These are phyloP conservation scores for Candida multigemmis DNA, from an alignment of 805 yeast genomes.

Conservation along the genomic window DNA sequence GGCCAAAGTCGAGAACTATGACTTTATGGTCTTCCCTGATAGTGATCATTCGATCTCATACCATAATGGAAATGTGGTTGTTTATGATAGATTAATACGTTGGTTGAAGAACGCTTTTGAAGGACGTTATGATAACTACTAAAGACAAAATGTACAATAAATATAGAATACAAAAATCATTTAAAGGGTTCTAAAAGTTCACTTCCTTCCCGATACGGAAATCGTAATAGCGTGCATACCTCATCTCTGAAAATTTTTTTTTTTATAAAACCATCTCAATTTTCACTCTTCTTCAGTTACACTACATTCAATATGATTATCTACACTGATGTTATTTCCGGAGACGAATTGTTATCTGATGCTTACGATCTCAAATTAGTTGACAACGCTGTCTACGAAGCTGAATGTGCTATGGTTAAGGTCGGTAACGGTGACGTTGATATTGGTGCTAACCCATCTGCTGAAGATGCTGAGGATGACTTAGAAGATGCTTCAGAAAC, in stretches of 20 bases:
- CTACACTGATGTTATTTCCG: conserved; percentile 70
- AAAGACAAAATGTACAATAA: neutral
- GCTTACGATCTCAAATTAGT: conserved; percentile 89
- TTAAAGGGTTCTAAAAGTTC: conserved; percentile 1
- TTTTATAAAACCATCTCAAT: no score
- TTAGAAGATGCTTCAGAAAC: conserved; percentile 79
- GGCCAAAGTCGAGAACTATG: conserved; percentile 59
- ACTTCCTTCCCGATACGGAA: no score
- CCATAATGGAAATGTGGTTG: conserved; percentile 72
- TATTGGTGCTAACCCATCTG: conserved; percentile 99
- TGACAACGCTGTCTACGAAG: conserved; percentile 91
- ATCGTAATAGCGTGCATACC: no score
- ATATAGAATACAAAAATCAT: neutral
- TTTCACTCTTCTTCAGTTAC: no score
- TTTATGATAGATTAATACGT: conserved; percentile 57
- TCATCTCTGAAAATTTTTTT: no score
- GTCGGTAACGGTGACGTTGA: conserved; percentile 90
- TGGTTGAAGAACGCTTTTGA: conserved; percentile 62
- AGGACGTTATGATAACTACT: conserved; percentile 16
- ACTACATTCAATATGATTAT: conserved; percentile 24
- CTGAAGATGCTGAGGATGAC: conserved; percentile 85
- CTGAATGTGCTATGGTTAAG: conserved; percentile 87
- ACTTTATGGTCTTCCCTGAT: conserved; percentile 85
- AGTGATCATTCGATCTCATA: conserved; percentile 76
- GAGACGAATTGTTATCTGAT: conserved; percentile 94